phyloP scores from a whole-genome alignment of 306 rosid species.

The Sophora flavescens region DNA sequence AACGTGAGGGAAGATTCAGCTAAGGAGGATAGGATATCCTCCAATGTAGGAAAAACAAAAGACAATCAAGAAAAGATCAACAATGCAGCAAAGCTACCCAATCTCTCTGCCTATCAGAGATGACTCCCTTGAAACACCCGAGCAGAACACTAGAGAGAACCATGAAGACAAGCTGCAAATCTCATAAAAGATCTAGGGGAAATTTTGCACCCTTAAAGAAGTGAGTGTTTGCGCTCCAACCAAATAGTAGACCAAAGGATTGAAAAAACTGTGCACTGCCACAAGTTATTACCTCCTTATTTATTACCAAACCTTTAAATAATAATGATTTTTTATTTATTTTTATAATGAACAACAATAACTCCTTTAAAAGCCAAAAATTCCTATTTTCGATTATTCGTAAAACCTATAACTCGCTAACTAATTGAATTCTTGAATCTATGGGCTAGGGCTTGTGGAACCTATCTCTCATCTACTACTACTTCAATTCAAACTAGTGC shows the following conservation, averaged over 20 bases:
- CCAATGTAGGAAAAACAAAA: conserved; percentile 18
- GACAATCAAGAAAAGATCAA: neutral
- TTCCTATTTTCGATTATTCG: too few species aligned
- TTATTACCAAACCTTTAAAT: neutral
- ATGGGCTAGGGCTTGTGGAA: too few species aligned
- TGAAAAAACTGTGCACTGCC: neutral
- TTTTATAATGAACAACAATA: too few species aligned
- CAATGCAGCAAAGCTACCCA: neutral
- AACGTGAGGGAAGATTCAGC: conserved; percentile 11
- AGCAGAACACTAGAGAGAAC: conserved; percentile 12
- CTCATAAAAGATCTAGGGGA: neutral
- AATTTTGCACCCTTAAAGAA: conserved; percentile 3
- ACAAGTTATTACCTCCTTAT: neutral
- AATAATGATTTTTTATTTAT: neutral
- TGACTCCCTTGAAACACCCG: conserved; percentile 4
- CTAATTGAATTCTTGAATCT: too few species aligned
- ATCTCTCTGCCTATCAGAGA: conserved; percentile 28
- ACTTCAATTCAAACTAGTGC: too few species aligned
- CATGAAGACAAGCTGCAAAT: conserved; percentile 26
- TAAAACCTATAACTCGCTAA: too few species aligned
- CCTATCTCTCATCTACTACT: too few species aligned
- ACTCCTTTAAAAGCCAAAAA: too few species aligned
- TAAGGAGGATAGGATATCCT: conserved; percentile 25
- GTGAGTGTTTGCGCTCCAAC: neutral
- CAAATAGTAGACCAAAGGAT: neutral